A percentile compares a stretch with the other conserved stretches of the same genome.
These are phyloP conservation scores for Sphaerulina vaccinii DNA, from an alignment of 2,329 filamentous ascomycete genomes.

Conservation along the genomic window DNA sequence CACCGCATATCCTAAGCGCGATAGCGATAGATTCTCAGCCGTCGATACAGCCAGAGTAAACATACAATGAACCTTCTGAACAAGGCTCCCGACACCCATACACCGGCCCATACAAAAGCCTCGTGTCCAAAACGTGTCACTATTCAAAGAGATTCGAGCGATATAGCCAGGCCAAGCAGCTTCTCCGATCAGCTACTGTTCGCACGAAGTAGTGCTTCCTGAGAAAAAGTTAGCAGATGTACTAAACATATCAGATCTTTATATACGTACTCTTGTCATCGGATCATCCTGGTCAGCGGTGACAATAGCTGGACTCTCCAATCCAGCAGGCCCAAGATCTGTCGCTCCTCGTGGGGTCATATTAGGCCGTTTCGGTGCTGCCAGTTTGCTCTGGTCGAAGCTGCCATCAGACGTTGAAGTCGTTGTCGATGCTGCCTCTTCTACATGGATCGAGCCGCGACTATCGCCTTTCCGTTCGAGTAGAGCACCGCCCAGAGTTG, in stretches of 20 bases:
- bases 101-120: not conserved
- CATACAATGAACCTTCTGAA: not conserved
- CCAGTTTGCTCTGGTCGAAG: conserved; percentile 30
- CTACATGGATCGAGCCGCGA: conserved; percentile 28
- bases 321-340: conserved; percentile 61
- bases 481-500: conserved; percentile 80
- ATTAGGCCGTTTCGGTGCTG: conserved; percentile 48
- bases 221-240: conserved; percentile 1
- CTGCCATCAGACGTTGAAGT: conserved; percentile 25
- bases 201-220: conserved; percentile 33
- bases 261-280: conserved; percentile 53
- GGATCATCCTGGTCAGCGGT: conserved; percentile 61
- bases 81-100: not conserved
- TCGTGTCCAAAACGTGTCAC: not conserved
- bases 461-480: conserved; percentile 68
- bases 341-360: conserved; percentile 66
- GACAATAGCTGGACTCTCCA: conserved; percentile 63
- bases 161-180: conserved; percentile 3
- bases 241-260: not conserved
- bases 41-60: not conserved
- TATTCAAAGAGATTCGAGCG: not conserved
- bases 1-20: not conserved
- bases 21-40: not conserved
- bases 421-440: conserved; percentile 11
- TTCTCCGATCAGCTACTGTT: conserved; percentile 30